Conservation (phyloP, 2,329 filamentous ascomycete species). For the Fusarium fujikuroi region DNA sequence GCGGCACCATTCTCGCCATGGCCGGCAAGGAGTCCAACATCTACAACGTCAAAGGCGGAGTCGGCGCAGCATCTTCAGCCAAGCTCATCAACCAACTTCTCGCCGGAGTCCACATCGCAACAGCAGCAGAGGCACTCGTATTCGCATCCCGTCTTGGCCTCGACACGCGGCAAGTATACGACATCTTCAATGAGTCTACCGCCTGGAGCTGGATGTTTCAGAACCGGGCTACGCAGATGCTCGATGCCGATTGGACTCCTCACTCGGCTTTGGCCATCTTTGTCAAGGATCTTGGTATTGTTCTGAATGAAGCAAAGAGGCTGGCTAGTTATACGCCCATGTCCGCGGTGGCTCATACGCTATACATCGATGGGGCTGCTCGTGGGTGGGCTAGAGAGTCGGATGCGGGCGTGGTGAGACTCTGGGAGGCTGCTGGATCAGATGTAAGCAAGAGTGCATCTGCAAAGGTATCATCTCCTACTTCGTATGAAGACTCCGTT, state of each 20-base stretch:
- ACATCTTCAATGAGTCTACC: background rate
- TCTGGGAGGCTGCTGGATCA: background rate
- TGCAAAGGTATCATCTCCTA: background rate
- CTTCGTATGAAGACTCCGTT: accelerated
- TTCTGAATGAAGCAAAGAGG: background rate
- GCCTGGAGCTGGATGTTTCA: background rate
- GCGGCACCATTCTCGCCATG: background rate
- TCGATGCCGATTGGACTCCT: background rate
- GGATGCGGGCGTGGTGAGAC: background rate
- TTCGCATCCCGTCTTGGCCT: background rate
- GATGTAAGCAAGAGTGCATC: background rate
- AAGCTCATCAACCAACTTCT: slow-evolving; percentile 3
- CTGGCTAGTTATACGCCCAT: background rate
- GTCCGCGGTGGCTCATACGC: background rate
- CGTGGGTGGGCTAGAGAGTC: background rate
- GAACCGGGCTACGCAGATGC: background rate
- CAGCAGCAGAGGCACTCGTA: background rate
- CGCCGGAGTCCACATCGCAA: background rate
- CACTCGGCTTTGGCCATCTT: background rate
- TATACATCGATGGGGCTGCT: background rate
- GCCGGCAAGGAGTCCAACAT: background rate
- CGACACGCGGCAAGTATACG: background rate
- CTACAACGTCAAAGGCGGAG: background rate
- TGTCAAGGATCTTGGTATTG: background rate
- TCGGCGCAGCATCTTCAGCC: background rate